A percentile compares a stretch with the other conserved stretches of the same genome.
Conservation (phyloP, 2,329 filamentous ascomycete genomes). For the Microdochium bolleyi region DNA sequence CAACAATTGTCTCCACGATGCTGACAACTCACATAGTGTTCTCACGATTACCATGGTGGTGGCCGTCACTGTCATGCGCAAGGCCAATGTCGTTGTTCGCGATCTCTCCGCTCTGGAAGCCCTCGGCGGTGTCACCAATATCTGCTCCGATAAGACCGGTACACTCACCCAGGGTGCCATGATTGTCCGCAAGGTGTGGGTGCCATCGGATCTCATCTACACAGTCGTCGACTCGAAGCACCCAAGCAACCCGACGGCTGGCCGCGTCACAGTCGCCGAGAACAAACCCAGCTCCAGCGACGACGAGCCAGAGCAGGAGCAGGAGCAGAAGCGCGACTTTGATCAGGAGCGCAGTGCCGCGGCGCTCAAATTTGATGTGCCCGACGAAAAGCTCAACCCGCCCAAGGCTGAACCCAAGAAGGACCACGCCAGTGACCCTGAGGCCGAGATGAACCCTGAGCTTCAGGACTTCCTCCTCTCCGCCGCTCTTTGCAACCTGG, state of each 20-base stretch:
- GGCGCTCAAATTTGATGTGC: conserved; percentile 55
- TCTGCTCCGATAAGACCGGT: conserved; percentile 68
- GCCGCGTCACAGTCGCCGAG: conserved; percentile 39
- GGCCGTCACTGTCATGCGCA: conserved; percentile 56
- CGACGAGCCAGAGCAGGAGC: conserved; percentile 22
- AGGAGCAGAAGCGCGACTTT: conserved; percentile 41
- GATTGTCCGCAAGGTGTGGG: conserved; percentile 61
- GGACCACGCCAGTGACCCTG: conserved; percentile 15
- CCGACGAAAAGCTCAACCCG: conserved; percentile 44
- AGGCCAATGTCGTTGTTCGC: conserved; percentile 56
- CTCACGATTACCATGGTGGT: conserved; percentile 65
- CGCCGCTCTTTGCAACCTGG: conserved; percentile 57
- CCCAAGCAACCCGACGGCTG: conserved; percentile 53
- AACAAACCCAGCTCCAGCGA: conserved; percentile 15
- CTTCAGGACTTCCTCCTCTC: conserved; percentile 44
- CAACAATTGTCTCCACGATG: conserved; percentile 2
- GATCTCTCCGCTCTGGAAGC: conserved; percentile 62
- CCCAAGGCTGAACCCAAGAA: conserved; percentile 22
- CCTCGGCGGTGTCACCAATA: conserved; percentile 63
- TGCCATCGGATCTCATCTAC: conserved; percentile 48
- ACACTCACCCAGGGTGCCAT: conserved; percentile 63
- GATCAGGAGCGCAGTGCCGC: conserved; percentile 52
- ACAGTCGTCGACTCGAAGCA: conserved; percentile 54
- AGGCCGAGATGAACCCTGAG: conserved; percentile 38
- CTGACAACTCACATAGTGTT: conserved; percentile 29